These are phyloP conservation scores for Globisporangium irregulare DNA, from an alignment of 352 stramenopile genomes.

Conservation along the genomic window DNA sequence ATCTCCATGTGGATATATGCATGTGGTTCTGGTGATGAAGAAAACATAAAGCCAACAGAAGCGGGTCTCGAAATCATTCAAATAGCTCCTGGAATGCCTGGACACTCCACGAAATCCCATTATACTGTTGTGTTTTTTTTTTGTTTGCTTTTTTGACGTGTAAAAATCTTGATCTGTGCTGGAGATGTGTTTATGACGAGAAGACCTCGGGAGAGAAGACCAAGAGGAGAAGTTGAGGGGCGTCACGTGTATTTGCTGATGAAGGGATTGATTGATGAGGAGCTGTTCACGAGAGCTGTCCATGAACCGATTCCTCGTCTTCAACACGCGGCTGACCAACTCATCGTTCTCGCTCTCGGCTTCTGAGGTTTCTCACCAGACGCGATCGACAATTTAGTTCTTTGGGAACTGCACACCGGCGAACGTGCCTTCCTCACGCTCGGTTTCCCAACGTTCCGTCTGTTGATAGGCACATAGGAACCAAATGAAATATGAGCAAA, in stretches of 20 bases:
- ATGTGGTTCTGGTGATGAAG: neutral
- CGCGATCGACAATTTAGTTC: conserved; percentile 28
- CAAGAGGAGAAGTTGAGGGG: neutral
- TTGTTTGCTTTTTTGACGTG: conserved; percentile 4
- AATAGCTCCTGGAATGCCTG: neutral
- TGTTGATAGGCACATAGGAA: conserved; percentile 17
- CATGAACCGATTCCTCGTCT: neutral
- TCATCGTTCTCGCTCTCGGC: neutral
- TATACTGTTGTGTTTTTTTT: conserved; percentile 3
- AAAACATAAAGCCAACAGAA: neutral
- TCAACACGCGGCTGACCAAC: neutral
- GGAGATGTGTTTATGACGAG: neutral
- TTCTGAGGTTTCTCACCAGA: neutral
- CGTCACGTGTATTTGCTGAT: conserved; percentile 8
- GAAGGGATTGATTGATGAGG: neutral
- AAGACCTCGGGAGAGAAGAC: neutral
- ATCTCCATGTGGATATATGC: neutral
- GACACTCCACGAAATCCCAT: neutral
- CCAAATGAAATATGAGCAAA: neutral
- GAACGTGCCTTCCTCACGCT: conserved; percentile 83
- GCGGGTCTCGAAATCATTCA: conserved; percentile 1
- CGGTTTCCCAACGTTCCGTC: conserved; percentile 78
- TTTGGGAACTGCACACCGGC: conserved; percentile 79
- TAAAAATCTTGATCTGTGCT: neutral
- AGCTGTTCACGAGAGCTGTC: neutral